phyloP scores from a whole-genome alignment of 441 rosid species.

The Raphanus hybrid region DNA sequence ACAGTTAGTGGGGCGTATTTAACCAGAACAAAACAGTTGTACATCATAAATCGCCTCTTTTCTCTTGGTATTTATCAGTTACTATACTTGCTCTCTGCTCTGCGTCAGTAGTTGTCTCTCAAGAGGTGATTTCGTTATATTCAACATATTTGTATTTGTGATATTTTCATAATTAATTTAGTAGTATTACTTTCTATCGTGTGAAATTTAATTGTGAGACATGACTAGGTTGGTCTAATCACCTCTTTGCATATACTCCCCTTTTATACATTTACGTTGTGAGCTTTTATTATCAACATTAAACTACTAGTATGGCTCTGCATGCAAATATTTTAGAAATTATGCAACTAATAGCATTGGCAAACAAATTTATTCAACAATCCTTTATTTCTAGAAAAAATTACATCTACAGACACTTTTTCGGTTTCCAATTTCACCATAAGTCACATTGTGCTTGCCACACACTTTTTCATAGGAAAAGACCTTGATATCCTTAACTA shows the following conservation, averaged over 20 bases:
- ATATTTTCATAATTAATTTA: not conserved
- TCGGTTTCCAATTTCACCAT: no score
- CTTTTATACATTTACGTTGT: not conserved
- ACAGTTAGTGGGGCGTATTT: not conserved
- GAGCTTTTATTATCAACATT: not conserved
- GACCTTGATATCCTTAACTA: no score
- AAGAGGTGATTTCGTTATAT: not conserved
- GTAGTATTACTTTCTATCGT: not conserved
- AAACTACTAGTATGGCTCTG: not conserved
- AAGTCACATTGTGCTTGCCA: no score
- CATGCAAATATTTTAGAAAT: slow-evolving; percentile 3
- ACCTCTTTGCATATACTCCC: no score
- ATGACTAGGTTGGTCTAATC: not conserved
- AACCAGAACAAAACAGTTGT: not conserved
- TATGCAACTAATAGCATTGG: not conserved
- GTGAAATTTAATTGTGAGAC: not conserved
- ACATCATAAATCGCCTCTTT: not conserved
- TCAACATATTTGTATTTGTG: not conserved
- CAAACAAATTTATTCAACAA: slow-evolving; percentile 3
- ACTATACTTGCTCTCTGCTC: not conserved
- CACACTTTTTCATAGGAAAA: no score
- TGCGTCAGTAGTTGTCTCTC: slow-evolving; percentile 7
- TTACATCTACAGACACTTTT: no score
- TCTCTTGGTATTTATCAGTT: not conserved
- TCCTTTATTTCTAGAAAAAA: not conserved